Evolutionary conservation across 2,329 filamentous ascomycete genomes (phyloP), one percentile per base, ranked within the genome.

Genomic region (Cytospora mali): DNA sequence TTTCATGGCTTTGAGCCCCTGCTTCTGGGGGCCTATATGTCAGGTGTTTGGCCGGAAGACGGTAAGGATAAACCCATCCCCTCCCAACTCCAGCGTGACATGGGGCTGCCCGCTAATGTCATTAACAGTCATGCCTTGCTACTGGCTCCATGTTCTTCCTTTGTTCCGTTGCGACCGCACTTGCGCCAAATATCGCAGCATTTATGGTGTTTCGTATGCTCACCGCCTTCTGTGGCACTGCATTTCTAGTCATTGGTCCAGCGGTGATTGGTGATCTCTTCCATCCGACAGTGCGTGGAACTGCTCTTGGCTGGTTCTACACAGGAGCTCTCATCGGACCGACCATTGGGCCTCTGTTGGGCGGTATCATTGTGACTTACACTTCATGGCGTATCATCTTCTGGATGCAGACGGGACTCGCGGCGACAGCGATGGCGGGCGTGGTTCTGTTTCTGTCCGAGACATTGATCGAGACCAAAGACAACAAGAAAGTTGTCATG

Each of bases 351-450:
- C 84, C 86, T 0, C 90, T 92, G 69, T 78, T 93, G 11, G 86
- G 90, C 60, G 91, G 90, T 27, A 86, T 92, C 51, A 91, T 94
- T 56, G 88, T 93, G 18, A 93, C 89, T 0, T 92, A 86, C 73
- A 80, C 81, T 7, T 84, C 81, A 2, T 94, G 91, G 91, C 81
- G 89, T 21, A 84, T 84, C 49, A 91, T 93, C 58, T 93, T 92
- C 76, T 93, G 89, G 87, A 78, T 93, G 0, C 90, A 93, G 71
- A 86, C 87, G 0, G 89, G 83, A 0, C 79, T 92, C 6, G 87
- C 87, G 0, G 88, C 83, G 2, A 71, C 83, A 0, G 87, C 84
- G 0, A 78, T 82, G 0, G 23, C 87, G 0, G 81, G 88, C 0
- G 81, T 90, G 33, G 82, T 85, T 67, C 85, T 91, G 68, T 76